Conservation (phyloP, 1,284 basidiomycete species). For the Apiotrichum sp. region DNA sequence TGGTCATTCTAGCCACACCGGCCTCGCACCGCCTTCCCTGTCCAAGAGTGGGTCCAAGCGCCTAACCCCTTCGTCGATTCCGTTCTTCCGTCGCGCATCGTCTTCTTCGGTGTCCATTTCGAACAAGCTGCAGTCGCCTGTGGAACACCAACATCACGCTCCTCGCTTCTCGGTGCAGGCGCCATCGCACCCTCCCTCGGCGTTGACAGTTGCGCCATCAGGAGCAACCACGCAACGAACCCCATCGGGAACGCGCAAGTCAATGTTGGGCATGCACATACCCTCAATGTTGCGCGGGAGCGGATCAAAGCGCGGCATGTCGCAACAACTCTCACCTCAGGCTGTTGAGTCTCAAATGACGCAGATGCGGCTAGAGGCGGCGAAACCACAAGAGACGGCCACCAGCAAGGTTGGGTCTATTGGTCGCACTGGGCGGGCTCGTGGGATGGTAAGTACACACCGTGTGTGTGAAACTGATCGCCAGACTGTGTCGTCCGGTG, state of each 20-base stretch:
- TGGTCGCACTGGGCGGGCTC: slow-evolving; percentile 7
- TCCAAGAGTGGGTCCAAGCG: slow-evolving; percentile 48
- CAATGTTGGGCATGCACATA: slow-evolving; percentile 56
- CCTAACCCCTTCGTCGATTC: slow-evolving; percentile 87
- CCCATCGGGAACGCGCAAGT: slow-evolving; percentile 36
- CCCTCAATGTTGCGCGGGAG: slow-evolving; percentile 76
- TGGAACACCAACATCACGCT: slow-evolving; percentile 2
- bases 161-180: slow-evolving; percentile 14
- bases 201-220: neutral
- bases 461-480: neutral
- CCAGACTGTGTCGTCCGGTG: slow-evolving; percentile 76
- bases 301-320: slow-evolving; percentile 54
- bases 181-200: slow-evolving; percentile 2
- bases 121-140: slow-evolving; percentile 14
- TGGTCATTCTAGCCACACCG: neutral
- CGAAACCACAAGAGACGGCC: slow-evolving; percentile 42
- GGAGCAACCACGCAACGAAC: slow-evolving; percentile 14
- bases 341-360: slow-evolving; percentile 11
- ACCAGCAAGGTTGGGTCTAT: slow-evolving; percentile 1
- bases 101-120: slow-evolving; percentile 58
- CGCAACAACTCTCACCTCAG: slow-evolving; percentile 6
- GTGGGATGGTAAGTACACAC: slow-evolving; percentile 9
- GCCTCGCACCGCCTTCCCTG: slow-evolving; percentile 9
- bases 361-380: neutral
- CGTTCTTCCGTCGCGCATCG: slow-evolving; percentile 88